Evolutionary conservation across 1,139 yeast species (phyloP), one percentile per base, ranked within the genome.

Genomic region (Barnettozyma hawaiiensis): DNA sequence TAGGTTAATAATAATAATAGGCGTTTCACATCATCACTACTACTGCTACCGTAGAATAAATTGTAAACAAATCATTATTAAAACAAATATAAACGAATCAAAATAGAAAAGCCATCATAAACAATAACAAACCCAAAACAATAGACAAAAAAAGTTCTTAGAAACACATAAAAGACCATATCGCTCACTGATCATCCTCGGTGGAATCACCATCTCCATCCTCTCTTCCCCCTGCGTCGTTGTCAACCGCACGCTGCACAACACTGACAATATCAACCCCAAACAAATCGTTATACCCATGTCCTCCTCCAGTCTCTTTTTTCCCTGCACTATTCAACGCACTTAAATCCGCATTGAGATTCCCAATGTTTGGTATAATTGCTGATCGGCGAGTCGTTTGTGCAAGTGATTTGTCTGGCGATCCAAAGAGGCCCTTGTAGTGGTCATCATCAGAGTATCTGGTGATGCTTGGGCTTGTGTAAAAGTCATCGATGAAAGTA

Each of bases 401-500:
- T 12, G 28, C 21, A 22, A 35, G 31, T 15, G 44, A 32, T 21
- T 44, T 52, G 28, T 51, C 55, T 14, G 63, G 63, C 4, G 63
- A 59, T 7, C 60, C 61, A 44, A 47, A 55, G 8, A 54, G 60
- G 7, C 67, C 66, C 48, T 66, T 65, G 31, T 76, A 69, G 66
- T 70, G 71, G 50, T 78, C 84, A 51, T 78, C 83, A 48, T 76
- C 81, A 50, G 70, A 69, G 31, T 57, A 51, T 43, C 64, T 55
- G 11, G 68, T 55, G 26, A 66, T 54, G 20, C 71, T 63, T 3
- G 86, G 85, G 20, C 83, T 76, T 41, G 76, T 74, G 54, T 78
- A 78, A 54, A 80, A 80, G 52, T 80, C 86, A 50, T 81, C 86
- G 48, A 79, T 65, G 53, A 76, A 77, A 7, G 80, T 73, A 4